A percentile compares a stretch with the other conserved stretches of the same genome.
Conservation (phyloP, 2,329 filamentous ascomycete species). For the Zymoseptoria crescenta region DNA sequence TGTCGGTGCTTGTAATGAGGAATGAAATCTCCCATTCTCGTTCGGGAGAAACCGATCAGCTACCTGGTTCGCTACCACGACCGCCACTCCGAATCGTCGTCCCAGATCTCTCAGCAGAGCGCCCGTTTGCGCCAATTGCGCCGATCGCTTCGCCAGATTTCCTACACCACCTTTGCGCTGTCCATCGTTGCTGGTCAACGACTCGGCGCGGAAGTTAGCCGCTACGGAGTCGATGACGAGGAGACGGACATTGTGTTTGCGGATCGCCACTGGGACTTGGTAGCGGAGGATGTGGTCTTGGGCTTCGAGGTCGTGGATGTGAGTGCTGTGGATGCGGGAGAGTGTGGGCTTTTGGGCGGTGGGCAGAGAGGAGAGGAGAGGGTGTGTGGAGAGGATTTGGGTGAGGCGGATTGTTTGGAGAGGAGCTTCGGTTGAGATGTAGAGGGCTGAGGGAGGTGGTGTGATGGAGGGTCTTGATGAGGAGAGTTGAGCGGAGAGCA, state of each 20-base stretch:
- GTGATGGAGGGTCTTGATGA: conserved; percentile 40
- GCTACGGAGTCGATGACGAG: conserved; percentile 86
- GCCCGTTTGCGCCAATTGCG: conserved; percentile 70
- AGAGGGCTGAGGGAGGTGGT: conserved; percentile 57
- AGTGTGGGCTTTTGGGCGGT: conserved; percentile 52
- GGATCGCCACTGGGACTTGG: conserved; percentile 79
- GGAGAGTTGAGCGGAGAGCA: conserved; percentile 77
- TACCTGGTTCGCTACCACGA: conserved; percentile 94
- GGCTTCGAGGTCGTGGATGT: conserved; percentile 80
- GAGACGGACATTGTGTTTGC: conserved; percentile 68
- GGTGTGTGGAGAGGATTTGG: conserved; percentile 67
- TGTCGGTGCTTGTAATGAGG: conserved; percentile 9
- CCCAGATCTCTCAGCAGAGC: conserved; percentile 70
- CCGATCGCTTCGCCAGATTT: conserved; percentile 62
- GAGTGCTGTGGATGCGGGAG: conserved; percentile 69
- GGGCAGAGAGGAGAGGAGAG: conserved; percentile 45
- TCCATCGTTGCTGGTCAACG: conserved; percentile 44
- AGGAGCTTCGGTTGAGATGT: conserved; percentile 86
- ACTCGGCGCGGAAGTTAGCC: conserved; percentile 91
- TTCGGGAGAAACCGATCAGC: conserved; percentile 64
- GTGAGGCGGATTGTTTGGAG: conserved; percentile 73
- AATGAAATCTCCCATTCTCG: conserved; percentile 6
- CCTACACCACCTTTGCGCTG: conserved; percentile 23
- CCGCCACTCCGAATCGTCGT: conserved; percentile 62
- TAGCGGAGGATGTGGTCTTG: conserved; percentile 93